phyloP scores from a whole-genome alignment of 176 grass and related monocot species.

The Musa itinerans region DNA sequence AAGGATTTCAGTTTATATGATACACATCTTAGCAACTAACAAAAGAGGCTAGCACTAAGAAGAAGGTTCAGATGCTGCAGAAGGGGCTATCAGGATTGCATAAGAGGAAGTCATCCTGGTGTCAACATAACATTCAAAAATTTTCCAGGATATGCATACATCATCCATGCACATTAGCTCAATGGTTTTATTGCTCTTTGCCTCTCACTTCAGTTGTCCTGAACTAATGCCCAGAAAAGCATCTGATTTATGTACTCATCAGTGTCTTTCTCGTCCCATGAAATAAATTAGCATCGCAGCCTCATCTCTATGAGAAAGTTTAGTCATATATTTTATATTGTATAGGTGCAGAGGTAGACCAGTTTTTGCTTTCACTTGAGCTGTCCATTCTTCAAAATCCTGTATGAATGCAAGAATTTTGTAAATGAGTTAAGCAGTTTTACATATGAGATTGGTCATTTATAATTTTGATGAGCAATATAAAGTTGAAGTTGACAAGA shows the following conservation, averaged over 20 bases:
- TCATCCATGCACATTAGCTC: neutral
- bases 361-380: constrained; percentile 38
- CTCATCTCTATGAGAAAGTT: neutral
- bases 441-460: neutral
- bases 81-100: neutral
- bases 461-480: neutral
- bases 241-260: constrained; percentile 54
- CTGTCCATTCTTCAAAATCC: constrained; percentile 66
- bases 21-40: neutral
- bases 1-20: neutral
- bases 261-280: constrained; percentile 37
- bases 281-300: neutral
- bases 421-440: neutral
- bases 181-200: neutral
- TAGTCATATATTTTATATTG: neutral
- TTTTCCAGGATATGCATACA: neutral
- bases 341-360: constrained; percentile 8
- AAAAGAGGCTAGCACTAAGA: neutral
- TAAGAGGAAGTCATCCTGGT: neutral
- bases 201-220: constrained; percentile 29
- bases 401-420: constrained; percentile 10
- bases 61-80: neutral
- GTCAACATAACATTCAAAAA: neutral
- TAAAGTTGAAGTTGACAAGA: neutral
- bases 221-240: constrained; percentile 54